Evolutionary conservation across 208 protist genomes (phyloP).

Genomic region (Crithidia fasciculata): DNA sequence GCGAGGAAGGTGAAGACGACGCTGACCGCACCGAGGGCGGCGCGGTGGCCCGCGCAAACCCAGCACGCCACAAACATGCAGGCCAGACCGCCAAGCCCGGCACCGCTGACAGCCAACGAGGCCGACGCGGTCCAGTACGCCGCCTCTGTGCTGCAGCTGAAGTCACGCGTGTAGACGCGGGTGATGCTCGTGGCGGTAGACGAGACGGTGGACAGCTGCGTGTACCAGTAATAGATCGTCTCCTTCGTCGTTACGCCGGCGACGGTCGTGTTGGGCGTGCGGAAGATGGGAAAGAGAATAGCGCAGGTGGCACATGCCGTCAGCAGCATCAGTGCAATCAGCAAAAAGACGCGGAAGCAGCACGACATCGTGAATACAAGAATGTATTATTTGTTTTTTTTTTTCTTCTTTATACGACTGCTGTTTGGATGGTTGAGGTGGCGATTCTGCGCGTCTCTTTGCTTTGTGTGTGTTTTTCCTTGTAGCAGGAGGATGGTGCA

Average conservation of each 20-base stretch:
- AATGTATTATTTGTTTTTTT: neutral
- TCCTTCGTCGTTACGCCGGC: slow-evolving; percentile 3
- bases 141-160: neutral
- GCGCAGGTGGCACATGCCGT: slow-evolving; percentile 17
- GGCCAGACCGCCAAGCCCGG: slow-evolving; percentile 13
- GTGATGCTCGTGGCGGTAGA: neutral
- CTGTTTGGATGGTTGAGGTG: neutral
- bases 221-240: slow-evolving; percentile 17
- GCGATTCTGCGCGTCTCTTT: neutral
- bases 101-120: slow-evolving; percentile 11
- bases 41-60: slow-evolving; percentile 9
- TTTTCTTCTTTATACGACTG: neutral
- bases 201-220: neutral
- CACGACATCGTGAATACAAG: slow-evolving; percentile 10
- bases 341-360: slow-evolving; percentile 14
- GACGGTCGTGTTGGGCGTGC: neutral
- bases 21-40: slow-evolving; percentile 7
- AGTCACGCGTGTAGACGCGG: slow-evolving; percentile 16
- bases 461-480: neutral
- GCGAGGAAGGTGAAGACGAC: slow-evolving; percentile 20
- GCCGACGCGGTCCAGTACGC: slow-evolving; percentile 6
- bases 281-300: slow-evolving; percentile 16
- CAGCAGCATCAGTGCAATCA: slow-evolving; percentile 25
- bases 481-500: neutral
- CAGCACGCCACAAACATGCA: slow-evolving; percentile 23